A percentile compares a stretch with the other conserved stretches of the same genome.
Evolutionary conservation across 2,329 filamentous ascomycete species (phyloP).

Genomic region (Trichoderma sp.): DNA sequence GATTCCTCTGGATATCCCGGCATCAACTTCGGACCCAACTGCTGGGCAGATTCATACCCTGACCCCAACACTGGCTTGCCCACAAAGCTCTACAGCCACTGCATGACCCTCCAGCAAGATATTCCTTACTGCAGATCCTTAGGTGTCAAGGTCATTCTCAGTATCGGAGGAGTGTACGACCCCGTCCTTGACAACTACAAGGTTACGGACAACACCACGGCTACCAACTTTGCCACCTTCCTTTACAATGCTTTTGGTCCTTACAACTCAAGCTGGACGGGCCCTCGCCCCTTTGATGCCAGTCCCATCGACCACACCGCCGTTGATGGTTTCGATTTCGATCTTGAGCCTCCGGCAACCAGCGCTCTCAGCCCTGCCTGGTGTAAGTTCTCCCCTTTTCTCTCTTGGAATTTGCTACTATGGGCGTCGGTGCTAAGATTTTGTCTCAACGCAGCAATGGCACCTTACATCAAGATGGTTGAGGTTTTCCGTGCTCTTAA

Average conservation of each 20-base stretch:
- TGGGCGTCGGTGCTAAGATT: neutral
- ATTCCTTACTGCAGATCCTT: conserved; percentile 44
- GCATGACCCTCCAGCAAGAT: conserved; percentile 40
- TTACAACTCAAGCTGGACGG: conserved; percentile 32
- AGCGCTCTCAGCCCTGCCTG: conserved; percentile 23
- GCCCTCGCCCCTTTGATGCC: conserved; percentile 44
- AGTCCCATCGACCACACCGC: conserved; percentile 29
- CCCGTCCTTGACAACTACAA: conserved; percentile 35
- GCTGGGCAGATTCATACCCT: conserved; percentile 33
- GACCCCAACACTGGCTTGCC: conserved; percentile 26
- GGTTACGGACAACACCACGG: conserved; percentile 35
- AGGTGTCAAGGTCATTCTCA: conserved; percentile 47
- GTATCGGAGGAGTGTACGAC: conserved; percentile 41
- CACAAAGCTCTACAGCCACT: conserved; percentile 40
- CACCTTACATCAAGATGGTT: conserved; percentile 43
- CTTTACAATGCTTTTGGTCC: conserved; percentile 44
- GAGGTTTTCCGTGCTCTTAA: conserved; percentile 38
- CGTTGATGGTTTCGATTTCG: conserved; percentile 48
- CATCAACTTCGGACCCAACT: conserved; percentile 44
- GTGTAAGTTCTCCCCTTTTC: conserved; percentile 28
- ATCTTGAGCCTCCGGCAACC: conserved; percentile 36
- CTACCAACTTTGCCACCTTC: conserved; percentile 41
- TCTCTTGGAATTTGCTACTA: neutral
- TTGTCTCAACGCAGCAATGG: conserved; percentile 31
- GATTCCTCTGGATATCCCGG: conserved; percentile 39